Percentiles rank a stretch among this genome's conserved stretches.
Conservation (phyloP, 2,329 filamentous ascomycete genomes). For the Colletotrichum paranaense region DNA sequence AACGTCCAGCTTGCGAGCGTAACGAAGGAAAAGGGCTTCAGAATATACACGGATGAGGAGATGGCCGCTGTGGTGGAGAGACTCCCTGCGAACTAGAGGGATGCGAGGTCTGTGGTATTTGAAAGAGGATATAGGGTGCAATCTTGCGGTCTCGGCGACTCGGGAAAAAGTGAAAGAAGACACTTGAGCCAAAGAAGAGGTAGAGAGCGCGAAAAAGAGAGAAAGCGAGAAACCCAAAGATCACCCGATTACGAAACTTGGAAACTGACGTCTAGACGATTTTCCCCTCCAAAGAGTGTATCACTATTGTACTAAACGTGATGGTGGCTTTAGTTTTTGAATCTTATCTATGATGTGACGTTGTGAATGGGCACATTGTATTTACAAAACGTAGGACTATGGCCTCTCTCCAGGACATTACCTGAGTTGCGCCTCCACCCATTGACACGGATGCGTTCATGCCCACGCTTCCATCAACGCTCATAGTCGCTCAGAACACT, state of each 20-base stretch:
- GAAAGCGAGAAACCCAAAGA: background rate
- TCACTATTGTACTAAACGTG: constrained; percentile 36
- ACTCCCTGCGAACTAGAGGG: constrained; percentile 72
- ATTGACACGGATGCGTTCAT: background rate
- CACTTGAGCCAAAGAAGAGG: background rate
- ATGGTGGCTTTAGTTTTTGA: constrained; percentile 2
- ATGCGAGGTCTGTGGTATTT: background rate
- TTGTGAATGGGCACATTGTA: background rate
- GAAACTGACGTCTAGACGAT: constrained; percentile 23
- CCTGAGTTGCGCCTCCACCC: background rate
- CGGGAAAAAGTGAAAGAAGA: background rate
- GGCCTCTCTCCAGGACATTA: background rate
- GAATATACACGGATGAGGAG: constrained; percentile 98
- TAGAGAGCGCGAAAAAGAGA: background rate
- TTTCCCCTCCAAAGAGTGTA: constrained; percentile 18
- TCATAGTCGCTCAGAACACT: background rate
- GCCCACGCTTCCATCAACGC: background rate
- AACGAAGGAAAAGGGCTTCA: constrained; percentile 96
- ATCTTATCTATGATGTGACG: background rate
- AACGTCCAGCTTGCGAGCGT: constrained; percentile 98
- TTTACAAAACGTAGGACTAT: constrained; percentile 6
- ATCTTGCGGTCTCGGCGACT: background rate
- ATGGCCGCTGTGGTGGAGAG: constrained; percentile 94
- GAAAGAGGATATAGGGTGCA: constrained; percentile 1
- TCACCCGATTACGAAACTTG: constrained; percentile 17